Conservation (phyloP, 2,329 filamentous ascomycete species). For the Didymosphaeria variabile region DNA sequence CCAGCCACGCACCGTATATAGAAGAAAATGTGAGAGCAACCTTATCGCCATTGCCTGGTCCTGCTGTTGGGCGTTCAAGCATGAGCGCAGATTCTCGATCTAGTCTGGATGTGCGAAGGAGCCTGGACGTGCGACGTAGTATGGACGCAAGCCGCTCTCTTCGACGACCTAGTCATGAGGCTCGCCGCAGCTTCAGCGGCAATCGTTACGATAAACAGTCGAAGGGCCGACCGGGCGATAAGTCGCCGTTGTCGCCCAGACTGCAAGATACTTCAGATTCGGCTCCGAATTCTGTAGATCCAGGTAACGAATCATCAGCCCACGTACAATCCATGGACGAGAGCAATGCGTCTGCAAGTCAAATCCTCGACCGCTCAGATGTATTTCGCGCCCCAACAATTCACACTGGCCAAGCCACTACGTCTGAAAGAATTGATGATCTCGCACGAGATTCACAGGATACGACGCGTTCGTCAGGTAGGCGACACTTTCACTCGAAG, state of each 20-base stretch:
- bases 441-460: constrained; percentile 47
- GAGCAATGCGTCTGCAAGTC: constrained; percentile 81
- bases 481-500: constrained; percentile 27
- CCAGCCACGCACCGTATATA: constrained; percentile 38
- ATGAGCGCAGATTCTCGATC: constrained; percentile 56
- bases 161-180: constrained; percentile 41
- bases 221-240: constrained; percentile 59
- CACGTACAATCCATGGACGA: constrained; percentile 72
- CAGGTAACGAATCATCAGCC: constrained; percentile 75
- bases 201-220: constrained; percentile 63
- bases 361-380: constrained; percentile 86
- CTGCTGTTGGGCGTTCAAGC: constrained; percentile 45
- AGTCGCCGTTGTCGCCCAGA: constrained; percentile 59
- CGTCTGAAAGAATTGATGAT: constrained; percentile 34
- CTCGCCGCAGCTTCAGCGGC: constrained; percentile 70
- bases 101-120: constrained; percentile 48
- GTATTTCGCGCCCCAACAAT: constrained; percentile 86
- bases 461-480: constrained; percentile 46
- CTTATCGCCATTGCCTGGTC: constrained; percentile 51
- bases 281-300: constrained; percentile 76
- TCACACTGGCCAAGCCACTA: constrained; percentile 29
- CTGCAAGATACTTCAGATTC: constrained; percentile 76
- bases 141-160: constrained; percentile 64
- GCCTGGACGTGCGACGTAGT: constrained; percentile 53
- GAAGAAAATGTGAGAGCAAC: constrained; percentile 55